A percentile compares a stretch with the other conserved stretches of the same genome.
phyloP scores from a whole-genome alignment of 1,284 basidiomycete genomes.

The Paramarasmius palmivorus region DNA sequence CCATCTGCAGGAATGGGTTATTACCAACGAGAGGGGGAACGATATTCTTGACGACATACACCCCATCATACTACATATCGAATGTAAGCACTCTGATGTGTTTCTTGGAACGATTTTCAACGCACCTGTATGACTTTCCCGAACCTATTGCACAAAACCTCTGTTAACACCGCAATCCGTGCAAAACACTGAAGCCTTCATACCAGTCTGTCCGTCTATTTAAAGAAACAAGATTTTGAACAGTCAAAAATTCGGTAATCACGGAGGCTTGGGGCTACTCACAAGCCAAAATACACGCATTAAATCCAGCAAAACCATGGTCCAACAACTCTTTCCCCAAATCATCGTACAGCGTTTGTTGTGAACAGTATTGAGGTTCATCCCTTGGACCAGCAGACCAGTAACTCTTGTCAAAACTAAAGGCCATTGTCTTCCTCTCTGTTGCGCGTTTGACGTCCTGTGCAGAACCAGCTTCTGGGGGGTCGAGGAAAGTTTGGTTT shows the following conservation, averaged over 20 bases:
- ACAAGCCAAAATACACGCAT: slow-evolving; percentile 98
- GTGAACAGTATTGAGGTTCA: slow-evolving; percentile 87
- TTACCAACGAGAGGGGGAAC: slow-evolving; percentile 17
- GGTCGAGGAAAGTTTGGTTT: slow-evolving; percentile 87
- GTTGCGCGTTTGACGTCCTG: slow-evolving; percentile 78
- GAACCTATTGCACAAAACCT: slow-evolving; percentile 54
- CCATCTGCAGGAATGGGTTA: slow-evolving; percentile 61
- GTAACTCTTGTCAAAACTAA: slow-evolving; percentile 95
- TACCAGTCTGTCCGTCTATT: slow-evolving; percentile 85
- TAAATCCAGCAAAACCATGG: slow-evolving; percentile 95
- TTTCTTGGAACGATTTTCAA: slow-evolving; percentile 9
- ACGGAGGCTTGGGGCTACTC: slow-evolving; percentile 38
- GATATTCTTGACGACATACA: slow-evolving; percentile 59
- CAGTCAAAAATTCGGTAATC: slow-evolving; percentile 4
- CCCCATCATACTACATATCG: slow-evolving; percentile 89
- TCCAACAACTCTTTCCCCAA: slow-evolving; percentile 93
- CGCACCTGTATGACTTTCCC: slow-evolving; percentile 86
- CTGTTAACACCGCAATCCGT: slow-evolving; percentile 1
- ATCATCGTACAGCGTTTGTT: slow-evolving; percentile 94
- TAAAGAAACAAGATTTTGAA: slow-evolving; percentile 2
- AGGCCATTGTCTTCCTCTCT: slow-evolving; percentile 86
- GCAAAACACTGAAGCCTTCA: slow-evolving; percentile 25
- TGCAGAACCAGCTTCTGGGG: slow-evolving; percentile 74
- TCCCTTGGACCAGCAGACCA: slow-evolving; percentile 91
- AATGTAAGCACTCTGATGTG: slow-evolving; percentile 1